Percentiles rank a stretch among this genome's conserved stretches.
These are phyloP conservation scores for Pelargonium fulgidum DNA, from an alignment of 441 rosid species.

Conservation along the genomic window DNA sequence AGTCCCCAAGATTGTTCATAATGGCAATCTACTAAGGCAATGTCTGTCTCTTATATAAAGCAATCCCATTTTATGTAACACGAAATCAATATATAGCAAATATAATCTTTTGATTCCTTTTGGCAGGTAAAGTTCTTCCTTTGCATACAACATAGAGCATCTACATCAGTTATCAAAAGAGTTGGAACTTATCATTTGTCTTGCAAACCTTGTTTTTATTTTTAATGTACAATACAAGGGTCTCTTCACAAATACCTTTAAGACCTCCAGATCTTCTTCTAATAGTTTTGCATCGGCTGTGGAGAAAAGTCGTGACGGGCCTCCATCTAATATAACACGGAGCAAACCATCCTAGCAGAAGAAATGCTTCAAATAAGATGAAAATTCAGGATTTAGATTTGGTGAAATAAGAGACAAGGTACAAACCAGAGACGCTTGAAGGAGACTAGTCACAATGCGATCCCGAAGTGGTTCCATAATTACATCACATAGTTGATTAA, in stretches of 20 bases:
- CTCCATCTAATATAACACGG: constrained; percentile 86
- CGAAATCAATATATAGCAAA: neutral
- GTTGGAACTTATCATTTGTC: neutral
- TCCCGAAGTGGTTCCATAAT: constrained; percentile 89
- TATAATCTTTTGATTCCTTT: neutral
- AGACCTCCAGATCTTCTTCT: constrained; percentile 78
- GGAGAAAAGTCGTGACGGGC: constrained; percentile 57
- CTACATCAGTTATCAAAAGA: constrained; percentile 1
- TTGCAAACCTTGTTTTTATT: neutral
- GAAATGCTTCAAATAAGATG: constrained; percentile 20
- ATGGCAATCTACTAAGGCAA: no score
- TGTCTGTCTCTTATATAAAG: no score
- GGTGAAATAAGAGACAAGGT: constrained; percentile 15
- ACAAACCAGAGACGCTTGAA: constrained; percentile 84
- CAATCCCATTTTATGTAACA: no score
- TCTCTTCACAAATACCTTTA: constrained; percentile 51
- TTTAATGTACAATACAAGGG: neutral
- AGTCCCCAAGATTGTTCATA: no score
- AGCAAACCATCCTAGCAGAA: constrained; percentile 41
- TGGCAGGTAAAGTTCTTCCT: no score
- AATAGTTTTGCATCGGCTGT: constrained; percentile 67
- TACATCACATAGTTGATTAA: constrained; percentile 68
- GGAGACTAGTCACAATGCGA: constrained; percentile 87
- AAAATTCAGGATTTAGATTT: constrained; percentile 19
- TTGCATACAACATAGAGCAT: neutral